These are phyloP conservation scores for Suhomyces sp. DNA, from an alignment of 805 yeast species.

Conservation along the genomic window DNA sequence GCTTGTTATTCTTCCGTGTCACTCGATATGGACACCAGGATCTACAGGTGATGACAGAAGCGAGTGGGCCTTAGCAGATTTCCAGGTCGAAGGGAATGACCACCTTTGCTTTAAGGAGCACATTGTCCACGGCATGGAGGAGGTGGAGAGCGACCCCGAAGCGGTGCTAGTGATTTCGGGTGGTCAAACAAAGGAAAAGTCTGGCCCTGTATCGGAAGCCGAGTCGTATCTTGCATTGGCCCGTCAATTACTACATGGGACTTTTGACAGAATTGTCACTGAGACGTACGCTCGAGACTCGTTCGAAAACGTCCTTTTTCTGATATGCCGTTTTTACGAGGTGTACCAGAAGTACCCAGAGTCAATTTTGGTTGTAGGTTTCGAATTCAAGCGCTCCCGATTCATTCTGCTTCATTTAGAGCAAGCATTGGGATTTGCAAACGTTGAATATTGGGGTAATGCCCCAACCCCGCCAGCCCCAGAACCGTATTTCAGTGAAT, in stretches of 20 bases:
- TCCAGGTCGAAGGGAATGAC: conserved; percentile 68
- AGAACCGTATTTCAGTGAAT: conserved; percentile 45
- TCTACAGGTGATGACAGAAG: conserved; percentile 43
- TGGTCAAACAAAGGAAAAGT: conserved; percentile 62
- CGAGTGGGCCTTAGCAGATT: conserved; percentile 68
- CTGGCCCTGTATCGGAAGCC: conserved; percentile 60
- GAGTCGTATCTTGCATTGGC: conserved; percentile 53
- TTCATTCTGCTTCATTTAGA: conserved; percentile 54
- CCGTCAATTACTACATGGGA: conserved; percentile 18
- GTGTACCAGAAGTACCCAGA: conserved; percentile 47
- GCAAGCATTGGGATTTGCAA: conserved; percentile 43
- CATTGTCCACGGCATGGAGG: conserved; percentile 43
- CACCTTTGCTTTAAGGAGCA: conserved; percentile 66
- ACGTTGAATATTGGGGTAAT: conserved; percentile 52
- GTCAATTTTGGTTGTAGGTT: conserved; percentile 60
- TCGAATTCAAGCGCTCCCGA: conserved; percentile 66
- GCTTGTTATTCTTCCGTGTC: conserved; percentile 47
- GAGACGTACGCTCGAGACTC: conserved; percentile 82
- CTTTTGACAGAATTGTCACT: conserved; percentile 29
- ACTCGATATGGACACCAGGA: conserved; percentile 54
- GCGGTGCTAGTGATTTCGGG: conserved; percentile 54
- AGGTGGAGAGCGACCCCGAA: conserved; percentile 26
- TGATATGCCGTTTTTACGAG: conserved; percentile 53
- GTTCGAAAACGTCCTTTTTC: conserved; percentile 69
- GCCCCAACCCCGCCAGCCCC: conserved; percentile 48